Conservation (phyloP, 805 yeast species). For the Spathaspora hagerdaliae region DNA sequence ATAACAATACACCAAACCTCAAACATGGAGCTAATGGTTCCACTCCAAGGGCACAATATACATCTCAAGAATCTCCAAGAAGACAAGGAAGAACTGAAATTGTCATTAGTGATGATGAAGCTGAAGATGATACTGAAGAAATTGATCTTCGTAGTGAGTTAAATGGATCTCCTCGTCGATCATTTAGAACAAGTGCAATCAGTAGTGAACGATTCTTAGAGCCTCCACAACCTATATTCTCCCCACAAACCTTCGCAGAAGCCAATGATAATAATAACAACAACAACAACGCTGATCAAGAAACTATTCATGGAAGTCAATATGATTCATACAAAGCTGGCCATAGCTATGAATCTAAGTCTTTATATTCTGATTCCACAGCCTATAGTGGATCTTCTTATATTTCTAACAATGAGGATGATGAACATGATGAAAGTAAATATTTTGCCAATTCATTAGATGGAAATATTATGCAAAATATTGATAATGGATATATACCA, state of each 20-base stretch:
- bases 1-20: slow-evolving; percentile 23
- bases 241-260: slow-evolving; percentile 59
- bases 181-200: slow-evolving; percentile 26
- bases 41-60: slow-evolving; percentile 64
- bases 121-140: slow-evolving; percentile 23
- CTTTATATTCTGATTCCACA: slow-evolving; percentile 32
- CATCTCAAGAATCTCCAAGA: slow-evolving; percentile 69
- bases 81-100: slow-evolving; percentile 48
- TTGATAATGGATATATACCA: slow-evolving; percentile 42
- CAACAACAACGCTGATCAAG: slow-evolving; percentile 18
- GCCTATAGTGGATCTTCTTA: slow-evolving; percentile 31
- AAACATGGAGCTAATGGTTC: slow-evolving; percentile 13
- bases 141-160: slow-evolving; percentile 2
- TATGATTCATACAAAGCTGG: slow-evolving; percentile 32
- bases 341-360: slow-evolving; percentile 28
- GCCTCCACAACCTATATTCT: slow-evolving; percentile 65
- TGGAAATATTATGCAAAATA: slow-evolving; percentile 44
- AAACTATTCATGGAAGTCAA: slow-evolving; percentile 20
- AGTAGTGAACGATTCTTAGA: slow-evolving; percentile 51
- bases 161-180: slow-evolving; percentile 34
- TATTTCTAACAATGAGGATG: slow-evolving; percentile 17
- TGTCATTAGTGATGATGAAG: slow-evolving; percentile 37
- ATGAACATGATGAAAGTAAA: slow-evolving; percentile 21
- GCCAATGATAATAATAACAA: slow-evolving; percentile 41
- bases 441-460: slow-evolving; percentile 45